Conservation (phyloP, 108 stramenopile genomes). For the Pseudonitzschia multistriata region DNA sequence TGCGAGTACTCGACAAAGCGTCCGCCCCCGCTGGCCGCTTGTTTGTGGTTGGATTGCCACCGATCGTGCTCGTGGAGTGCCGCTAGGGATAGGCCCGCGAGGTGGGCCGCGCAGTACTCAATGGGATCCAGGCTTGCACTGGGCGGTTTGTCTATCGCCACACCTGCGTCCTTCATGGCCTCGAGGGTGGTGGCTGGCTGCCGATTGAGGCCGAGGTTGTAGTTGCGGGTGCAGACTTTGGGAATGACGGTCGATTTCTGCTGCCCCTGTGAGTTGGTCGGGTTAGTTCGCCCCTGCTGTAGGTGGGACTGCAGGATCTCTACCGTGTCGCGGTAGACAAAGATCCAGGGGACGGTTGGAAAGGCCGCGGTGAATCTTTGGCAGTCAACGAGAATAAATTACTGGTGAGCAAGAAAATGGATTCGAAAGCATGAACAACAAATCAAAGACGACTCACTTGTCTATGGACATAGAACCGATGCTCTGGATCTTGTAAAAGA, state of each 20-base stretch:
- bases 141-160: too few relatives aligned
- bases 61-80: conserved; percentile 43
- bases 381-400: too few relatives aligned
- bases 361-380: conserved; percentile 62
- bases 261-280: not conserved
- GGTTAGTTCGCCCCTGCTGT: conserved; percentile 13
- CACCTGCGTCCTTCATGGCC: too few relatives aligned
- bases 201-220: conserved; percentile 3
- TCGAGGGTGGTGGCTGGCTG: conserved; percentile 16
- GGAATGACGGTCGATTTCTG: conserved; percentile 7
- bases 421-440: not conserved
- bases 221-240: conserved; percentile 30
- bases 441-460: not conserved
- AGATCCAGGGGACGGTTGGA: conserved; percentile 85
- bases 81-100: conserved; percentile 52
- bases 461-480: conserved; percentile 56
- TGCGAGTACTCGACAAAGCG: conserved; percentile 67
- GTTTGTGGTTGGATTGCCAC: not conserved
- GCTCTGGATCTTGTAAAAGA: conserved; percentile 96
- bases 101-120: conserved; percentile 83
- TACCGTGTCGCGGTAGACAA: conserved; percentile 88
- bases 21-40: conserved; percentile 21
- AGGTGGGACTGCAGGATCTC: conserved; percentile 88
- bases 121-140: conserved; percentile 37
- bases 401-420: too few relatives aligned